A percentile compares a stretch with the other conserved stretches of the same genome.
These are phyloP conservation scores for Candida verbasci DNA, from an alignment of 805 yeast species.

Conservation along the genomic window DNA sequence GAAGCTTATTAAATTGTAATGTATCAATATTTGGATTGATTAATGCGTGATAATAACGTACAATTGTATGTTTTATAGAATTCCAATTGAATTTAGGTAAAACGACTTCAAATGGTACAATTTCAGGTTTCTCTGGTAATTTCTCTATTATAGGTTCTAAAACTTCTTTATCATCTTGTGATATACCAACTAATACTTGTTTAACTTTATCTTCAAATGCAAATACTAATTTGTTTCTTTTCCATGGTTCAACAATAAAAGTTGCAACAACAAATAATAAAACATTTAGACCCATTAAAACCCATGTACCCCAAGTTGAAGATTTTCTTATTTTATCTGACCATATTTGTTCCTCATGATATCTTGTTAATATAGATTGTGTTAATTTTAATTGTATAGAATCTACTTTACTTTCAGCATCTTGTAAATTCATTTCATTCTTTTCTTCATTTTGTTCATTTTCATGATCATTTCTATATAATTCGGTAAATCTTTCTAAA, in stretches of 20 bases:
- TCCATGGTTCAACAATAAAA: conserved; percentile 91
- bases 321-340: conserved; percentile 92
- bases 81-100: conserved; percentile 13
- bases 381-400: conserved; percentile 64
- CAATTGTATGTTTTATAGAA: conserved; percentile 10
- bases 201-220: conserved; percentile 81
- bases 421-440: conserved; percentile 44
- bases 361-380: conserved; percentile 76
- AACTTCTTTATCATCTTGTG: conserved; percentile 9
- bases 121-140: neutral
- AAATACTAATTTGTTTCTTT: conserved; percentile 71
- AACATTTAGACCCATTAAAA: conserved; percentile 83
- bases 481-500: conserved; percentile 74
- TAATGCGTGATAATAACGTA: conserved; percentile 14
- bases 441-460: conserved; percentile 58
- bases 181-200: conserved; percentile 21
- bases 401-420: conserved; percentile 61
- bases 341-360: conserved; percentile 98
- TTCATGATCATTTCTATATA: conserved; percentile 77
- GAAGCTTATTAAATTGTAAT: conserved; percentile 19
- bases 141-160: conserved; percentile 17
- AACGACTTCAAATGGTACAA: too few species aligned
- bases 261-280: conserved; percentile 77
- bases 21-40: conserved; percentile 10
- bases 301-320: conserved; percentile 95